Conservation (phyloP, 2,329 filamentous ascomycete genomes). For the Sporothrix mexicana region DNA sequence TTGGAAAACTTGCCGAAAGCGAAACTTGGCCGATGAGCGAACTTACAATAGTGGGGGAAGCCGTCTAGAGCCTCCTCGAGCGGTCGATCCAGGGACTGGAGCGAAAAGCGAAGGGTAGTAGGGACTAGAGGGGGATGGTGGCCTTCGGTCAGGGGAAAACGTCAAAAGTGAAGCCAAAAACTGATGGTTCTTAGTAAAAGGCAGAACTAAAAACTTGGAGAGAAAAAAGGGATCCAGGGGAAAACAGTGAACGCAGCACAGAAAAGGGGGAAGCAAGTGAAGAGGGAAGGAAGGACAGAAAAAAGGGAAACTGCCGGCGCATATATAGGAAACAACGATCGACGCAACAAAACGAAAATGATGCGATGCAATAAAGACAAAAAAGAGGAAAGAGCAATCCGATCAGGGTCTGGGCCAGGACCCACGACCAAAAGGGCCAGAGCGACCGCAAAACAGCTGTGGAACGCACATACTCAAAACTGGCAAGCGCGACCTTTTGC, state of each 20-base stretch:
- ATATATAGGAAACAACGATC: constrained; percentile 29
- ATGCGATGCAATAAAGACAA: constrained; percentile 11
- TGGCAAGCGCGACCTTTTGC: constrained; percentile 26
- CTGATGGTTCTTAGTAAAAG: constrained; percentile 15
- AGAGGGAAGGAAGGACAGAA: not conserved
- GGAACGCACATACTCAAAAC: constrained; percentile 17
- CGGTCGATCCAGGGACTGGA: constrained; percentile 25
- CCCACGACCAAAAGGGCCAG: not conserved
- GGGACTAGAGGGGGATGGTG: not conserved
- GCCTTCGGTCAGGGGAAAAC: constrained; percentile 1
- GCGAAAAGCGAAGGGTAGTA: not conserved
- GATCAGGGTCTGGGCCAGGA: not conserved
- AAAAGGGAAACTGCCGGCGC: constrained; percentile 3
- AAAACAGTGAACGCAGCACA: no score
- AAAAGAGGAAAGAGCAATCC: constrained; percentile 10
- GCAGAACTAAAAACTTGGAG: constrained; percentile 5
- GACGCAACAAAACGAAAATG: constrained; percentile 18
- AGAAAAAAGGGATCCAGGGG: not conserved
- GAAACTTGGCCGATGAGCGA: not conserved
- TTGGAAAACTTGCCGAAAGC: not conserved
- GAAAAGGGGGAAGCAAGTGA: not conserved
- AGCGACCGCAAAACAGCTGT: constrained; percentile 10
- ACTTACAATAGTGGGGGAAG: constrained; percentile 19
- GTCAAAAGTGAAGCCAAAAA: constrained; percentile 22
- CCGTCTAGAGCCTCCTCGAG: not conserved